Percentiles rank a stretch among this genome's conserved stretches.
These are phyloP conservation scores for Diaporthe vexans DNA, from an alignment of 2,329 filamentous ascomycete species.

Conservation along the genomic window DNA sequence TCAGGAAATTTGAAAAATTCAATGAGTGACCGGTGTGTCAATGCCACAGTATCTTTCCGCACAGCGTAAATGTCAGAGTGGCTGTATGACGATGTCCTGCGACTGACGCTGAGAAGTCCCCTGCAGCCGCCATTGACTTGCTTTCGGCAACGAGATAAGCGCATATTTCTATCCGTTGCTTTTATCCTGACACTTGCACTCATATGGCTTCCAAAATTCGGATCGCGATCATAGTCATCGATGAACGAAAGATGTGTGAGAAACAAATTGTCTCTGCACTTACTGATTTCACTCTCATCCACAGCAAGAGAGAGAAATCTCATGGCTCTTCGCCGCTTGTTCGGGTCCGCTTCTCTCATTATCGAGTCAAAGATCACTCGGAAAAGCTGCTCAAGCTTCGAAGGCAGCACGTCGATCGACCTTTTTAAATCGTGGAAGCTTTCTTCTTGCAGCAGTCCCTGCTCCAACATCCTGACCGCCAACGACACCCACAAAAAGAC, in stretches of 20 bases:
- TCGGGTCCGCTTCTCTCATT: not conserved
- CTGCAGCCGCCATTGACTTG: not conserved
- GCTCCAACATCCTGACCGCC: slow-evolving; percentile 38
- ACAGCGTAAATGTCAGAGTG: not conserved
- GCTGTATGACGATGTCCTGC: not conserved
- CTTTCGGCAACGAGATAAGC: slow-evolving; percentile 25
- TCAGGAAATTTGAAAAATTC: slow-evolving; percentile 14
- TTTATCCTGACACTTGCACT: too few relatives aligned
- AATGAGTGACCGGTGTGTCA: slow-evolving; percentile 19
- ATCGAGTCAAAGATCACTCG: slow-evolving; percentile 37
- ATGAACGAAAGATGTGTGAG: slow-evolving; percentile 15
- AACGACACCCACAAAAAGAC: slow-evolving; percentile 44
- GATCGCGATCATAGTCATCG: slow-evolving; percentile 18
- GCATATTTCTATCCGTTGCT: not conserved
- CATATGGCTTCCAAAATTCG: not conserved
- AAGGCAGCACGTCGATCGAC: slow-evolving; percentile 38
- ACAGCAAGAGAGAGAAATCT: not conserved
- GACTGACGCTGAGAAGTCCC: slow-evolving; percentile 3
- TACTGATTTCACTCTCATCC: not conserved
- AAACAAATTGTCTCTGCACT: accelerated
- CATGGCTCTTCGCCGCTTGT: slow-evolving; percentile 19
- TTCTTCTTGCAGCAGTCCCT: slow-evolving; percentile 39
- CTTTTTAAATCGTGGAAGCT: not conserved
- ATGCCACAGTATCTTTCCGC: not conserved
- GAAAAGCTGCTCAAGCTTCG: slow-evolving; percentile 40